Evolutionary conservation across 768 basidiomycete species (phyloP), one percentile per base, ranked within the genome.

Genomic region (Tulasnella sp.): DNA sequence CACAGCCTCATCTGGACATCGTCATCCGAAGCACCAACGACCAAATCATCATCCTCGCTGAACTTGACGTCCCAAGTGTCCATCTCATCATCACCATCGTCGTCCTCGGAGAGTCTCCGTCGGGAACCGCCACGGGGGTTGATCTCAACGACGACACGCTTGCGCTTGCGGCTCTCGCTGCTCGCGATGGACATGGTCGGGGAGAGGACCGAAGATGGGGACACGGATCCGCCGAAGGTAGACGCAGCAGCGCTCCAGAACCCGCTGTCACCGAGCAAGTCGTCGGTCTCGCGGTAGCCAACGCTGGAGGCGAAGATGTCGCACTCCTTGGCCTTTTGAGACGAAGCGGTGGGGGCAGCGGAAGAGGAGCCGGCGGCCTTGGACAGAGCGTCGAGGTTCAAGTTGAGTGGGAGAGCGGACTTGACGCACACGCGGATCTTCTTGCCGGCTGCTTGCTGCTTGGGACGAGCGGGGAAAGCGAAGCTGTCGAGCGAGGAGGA

Each of bases 131-230:
- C 52, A n/a, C 52, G 52, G 31, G 75, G 75, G 44, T 76, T 58
- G 75, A 76, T 76, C 42, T 76, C 75, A n/a, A 76, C 75, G n/a
- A 52, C 56, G 44, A 76, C 75, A 18, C 75, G 75, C 75, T 76
- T 76, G 18, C 75, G n/a, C 52, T 76, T 76, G 24, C 71, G 34
- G 48, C 48, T 52, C 48, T 52, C 48, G 48, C 48, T 52, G 48
- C 48, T 52, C 19, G 48, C 48, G 19, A 21, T 52, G 48, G 48
- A 52, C 39, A 39, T 46, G 39, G 46, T 27, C 39, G 39, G 39
- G 1, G 73, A 74, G 36, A 72, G 40, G 36, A 40, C 34, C 71
- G 71, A 72, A 31, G 73, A 40, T 7, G 39, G 73, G 24, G 75
- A 75, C 40, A 7, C 3, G 19, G 74, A 75, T 42, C 42, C 46